Conservation (phyloP, 495 filamentous ascomycete genomes). For the Bathelium albidoporum region DNA sequence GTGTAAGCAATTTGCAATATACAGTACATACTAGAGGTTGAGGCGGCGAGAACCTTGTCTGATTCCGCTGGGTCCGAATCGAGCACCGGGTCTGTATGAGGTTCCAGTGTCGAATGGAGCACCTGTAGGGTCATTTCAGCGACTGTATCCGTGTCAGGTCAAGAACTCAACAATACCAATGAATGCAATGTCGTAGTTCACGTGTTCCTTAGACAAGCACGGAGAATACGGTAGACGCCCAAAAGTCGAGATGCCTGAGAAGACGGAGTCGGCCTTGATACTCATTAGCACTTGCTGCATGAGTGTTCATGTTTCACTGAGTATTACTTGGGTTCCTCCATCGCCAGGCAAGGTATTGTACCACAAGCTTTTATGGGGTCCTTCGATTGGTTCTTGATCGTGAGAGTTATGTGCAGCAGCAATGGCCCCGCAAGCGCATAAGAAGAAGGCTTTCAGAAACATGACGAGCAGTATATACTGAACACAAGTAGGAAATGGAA, state of each 20-base stretch:
- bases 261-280: constrained; percentile 51
- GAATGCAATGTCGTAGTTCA: constrained; percentile 36
- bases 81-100: constrained; percentile 69
- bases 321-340: constrained; percentile 51
- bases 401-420: constrained; percentile 42
- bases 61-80: constrained; percentile 75
- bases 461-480: constrained; percentile 5
- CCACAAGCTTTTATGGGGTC: constrained; percentile 51
- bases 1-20: constrained; percentile 19
- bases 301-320: constrained; percentile 4
- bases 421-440: constrained; percentile 28
- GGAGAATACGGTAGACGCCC: constrained; percentile 68
- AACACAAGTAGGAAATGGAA: constrained; percentile 24
- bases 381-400: constrained; percentile 44
- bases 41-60: constrained; percentile 65
- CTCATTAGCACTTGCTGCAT: background rate
- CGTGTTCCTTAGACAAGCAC: constrained; percentile 55
- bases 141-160: background rate
- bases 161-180: constrained; percentile 20
- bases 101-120: constrained; percentile 59
- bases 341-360: constrained; percentile 58
- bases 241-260: constrained; percentile 47
- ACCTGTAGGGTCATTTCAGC: constrained; percentile 25
- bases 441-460: constrained; percentile 10
- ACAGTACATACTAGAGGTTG: constrained; percentile 51